Percentiles rank a stretch among this genome's conserved stretches.
These are phyloP conservation scores for Sinapis alba DNA, from an alignment of 441 rosid genomes.

Conservation along the genomic window DNA sequence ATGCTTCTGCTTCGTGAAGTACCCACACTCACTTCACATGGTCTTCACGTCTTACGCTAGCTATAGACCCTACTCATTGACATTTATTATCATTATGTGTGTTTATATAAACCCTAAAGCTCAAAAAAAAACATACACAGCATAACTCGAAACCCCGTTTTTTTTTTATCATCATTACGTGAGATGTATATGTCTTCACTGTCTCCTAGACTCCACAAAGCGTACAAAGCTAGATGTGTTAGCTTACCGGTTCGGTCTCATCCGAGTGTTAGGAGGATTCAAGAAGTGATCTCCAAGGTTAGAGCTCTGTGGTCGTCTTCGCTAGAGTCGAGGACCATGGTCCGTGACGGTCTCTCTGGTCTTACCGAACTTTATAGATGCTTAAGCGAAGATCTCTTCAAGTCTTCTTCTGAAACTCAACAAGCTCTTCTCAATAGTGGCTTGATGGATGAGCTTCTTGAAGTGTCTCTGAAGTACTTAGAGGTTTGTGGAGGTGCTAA, in stretches of 20 bases:
- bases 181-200: conserved; percentile 38
- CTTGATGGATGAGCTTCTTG: conserved; percentile 50
- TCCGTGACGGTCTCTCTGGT: conserved; percentile 42
- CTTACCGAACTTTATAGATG: conserved; percentile 53
- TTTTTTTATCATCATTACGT: conserved; percentile 2
- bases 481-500: conserved; percentile 58
- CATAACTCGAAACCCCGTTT: conserved; percentile 17
- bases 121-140: not conserved
- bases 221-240: conserved; percentile 54
- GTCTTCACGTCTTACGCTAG: conserved; percentile 32
- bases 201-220: conserved; percentile 33
- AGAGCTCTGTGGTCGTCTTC: conserved; percentile 42
- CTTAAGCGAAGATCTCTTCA: conserved; percentile 50
- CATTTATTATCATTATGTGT: conserved; percentile 19
- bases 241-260: conserved; percentile 70
- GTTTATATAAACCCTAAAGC: conserved; percentile 31
- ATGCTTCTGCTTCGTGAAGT: conserved; percentile 23
- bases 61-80: conserved; percentile 37
- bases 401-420: conserved; percentile 44
- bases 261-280: conserved; percentile 47
- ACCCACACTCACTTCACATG: conserved; percentile 44
- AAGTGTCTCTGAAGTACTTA: conserved; percentile 51
- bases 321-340: conserved; percentile 34
- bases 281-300: conserved; percentile 51
- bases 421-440: conserved; percentile 48